Evolutionary conservation across 495 filamentous ascomycete species (phyloP).

Genomic region (Chaetomium fimeti): DNA sequence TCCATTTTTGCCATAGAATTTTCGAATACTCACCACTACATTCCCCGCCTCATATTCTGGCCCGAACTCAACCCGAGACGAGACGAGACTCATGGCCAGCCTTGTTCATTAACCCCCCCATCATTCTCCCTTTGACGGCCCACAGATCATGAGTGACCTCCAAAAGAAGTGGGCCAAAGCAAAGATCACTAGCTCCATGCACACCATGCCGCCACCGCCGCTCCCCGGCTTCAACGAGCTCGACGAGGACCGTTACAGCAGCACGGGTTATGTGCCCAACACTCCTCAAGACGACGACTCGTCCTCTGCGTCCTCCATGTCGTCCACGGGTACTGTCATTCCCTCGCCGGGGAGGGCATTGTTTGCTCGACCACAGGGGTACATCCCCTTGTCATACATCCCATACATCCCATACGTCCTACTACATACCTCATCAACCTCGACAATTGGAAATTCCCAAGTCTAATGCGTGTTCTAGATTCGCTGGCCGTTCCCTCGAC

Average conservation of each 20-base stretch:
- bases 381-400: constrained; percentile 1
- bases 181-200: constrained; percentile 54
- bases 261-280: constrained; percentile 38
- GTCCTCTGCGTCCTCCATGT: constrained; percentile 71
- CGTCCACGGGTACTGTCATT: constrained; percentile 84
- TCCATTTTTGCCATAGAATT: neutral
- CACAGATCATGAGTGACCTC: constrained; percentile 71
- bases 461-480: constrained; percentile 30
- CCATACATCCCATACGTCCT: too few species aligned
- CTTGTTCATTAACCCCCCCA: neutral
- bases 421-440: too few species aligned
- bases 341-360: constrained; percentile 72
- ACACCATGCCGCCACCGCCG: constrained; percentile 17
- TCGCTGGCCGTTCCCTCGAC: constrained; percentile 45
- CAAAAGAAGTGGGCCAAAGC: constrained; percentile 81
- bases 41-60: neutral
- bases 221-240: constrained; percentile 53
- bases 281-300: constrained; percentile 66
- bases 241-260: constrained; percentile 48
- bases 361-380: constrained; percentile 69
- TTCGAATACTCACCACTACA: neutral
- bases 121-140: neutral
- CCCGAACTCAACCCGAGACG: neutral
- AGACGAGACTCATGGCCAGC: neutral
- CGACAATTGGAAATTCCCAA: too few species aligned